These are phyloP conservation scores for Globisporangium recalcitrans DNA, from an alignment of 352 stramenopile species.

Conservation along the genomic window DNA sequence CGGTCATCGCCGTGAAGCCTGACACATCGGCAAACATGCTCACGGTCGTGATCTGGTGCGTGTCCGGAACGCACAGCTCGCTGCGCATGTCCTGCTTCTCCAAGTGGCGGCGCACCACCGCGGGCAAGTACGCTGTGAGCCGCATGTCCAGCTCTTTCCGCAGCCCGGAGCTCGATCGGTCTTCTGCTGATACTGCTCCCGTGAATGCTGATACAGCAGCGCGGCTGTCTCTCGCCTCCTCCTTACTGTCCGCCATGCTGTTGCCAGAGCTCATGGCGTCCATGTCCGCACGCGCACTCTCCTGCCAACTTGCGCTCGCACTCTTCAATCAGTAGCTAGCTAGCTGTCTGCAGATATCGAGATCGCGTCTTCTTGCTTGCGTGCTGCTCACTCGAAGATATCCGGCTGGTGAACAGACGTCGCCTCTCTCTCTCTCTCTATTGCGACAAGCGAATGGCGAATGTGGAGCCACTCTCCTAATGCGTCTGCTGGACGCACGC, in stretches of 20 bases:
- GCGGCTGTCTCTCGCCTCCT: not conserved
- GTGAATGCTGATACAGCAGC: not conserved
- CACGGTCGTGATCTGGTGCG: constrained; percentile 73
- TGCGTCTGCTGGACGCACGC: not conserved
- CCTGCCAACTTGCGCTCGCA: not conserved
- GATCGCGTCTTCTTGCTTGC: not conserved
- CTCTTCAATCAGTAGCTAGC: not conserved
- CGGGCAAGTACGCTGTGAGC: constrained; percentile 77
- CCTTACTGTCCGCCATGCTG: not conserved
- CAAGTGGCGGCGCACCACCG: constrained; percentile 68
- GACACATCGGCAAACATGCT: constrained; percentile 93
- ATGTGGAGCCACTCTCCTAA: constrained; percentile 1
- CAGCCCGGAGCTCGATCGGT: constrained; percentile 32
- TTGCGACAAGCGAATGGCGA: not conserved
- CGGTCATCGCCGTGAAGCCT: constrained; percentile 91
- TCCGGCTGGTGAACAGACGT: not conserved
- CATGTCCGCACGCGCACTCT: not conserved
- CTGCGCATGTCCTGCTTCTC: constrained; percentile 48
- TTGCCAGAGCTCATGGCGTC: not conserved
- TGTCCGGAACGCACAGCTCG: constrained; percentile 50
- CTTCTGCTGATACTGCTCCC: constrained; percentile 10
- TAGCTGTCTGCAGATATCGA: not conserved
- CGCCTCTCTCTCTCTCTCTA: not conserved
- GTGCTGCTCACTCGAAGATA: not conserved
- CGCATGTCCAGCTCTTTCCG: constrained; percentile 82